These are phyloP conservation scores for Lolium rigidum DNA, from an alignment of 176 grass and related monocot genomes.

Conservation along the genomic window DNA sequence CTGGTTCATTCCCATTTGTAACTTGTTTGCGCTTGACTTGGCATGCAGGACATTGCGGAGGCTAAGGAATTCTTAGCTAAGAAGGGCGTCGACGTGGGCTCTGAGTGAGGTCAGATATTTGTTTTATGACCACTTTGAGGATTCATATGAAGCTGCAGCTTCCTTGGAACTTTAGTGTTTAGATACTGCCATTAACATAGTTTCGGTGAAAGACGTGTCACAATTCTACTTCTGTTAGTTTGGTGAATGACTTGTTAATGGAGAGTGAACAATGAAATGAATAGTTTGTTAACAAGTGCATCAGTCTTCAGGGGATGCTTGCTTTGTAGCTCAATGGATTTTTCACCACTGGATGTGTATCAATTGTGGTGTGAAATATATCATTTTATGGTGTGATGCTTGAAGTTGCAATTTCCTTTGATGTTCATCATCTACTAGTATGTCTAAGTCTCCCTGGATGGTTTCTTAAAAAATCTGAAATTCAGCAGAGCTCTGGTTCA, in stretches of 20 bases:
- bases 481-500: not conserved
- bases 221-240: constrained; percentile 1
- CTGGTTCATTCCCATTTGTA: not conserved
- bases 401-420: not conserved
- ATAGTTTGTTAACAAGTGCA: constrained; percentile 19
- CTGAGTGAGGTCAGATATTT: constrained; percentile 50
- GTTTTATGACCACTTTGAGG: not conserved
- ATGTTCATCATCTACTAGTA: no score
- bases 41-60: constrained; percentile 73
- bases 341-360: not conserved
- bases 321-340: not conserved
- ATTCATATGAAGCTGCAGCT: not conserved
- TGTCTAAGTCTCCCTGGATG: no score
- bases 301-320: not conserved
- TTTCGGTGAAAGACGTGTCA: constrained; percentile 15
- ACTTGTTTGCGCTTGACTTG: not conserved
- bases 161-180: not conserved
- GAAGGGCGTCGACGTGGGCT: constrained; percentile 65
- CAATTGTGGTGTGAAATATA: not conserved
- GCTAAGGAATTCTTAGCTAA: constrained; percentile 77
- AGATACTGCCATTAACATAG: constrained; percentile 13
- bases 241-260: not conserved
- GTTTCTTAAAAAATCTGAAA: not conserved
- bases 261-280: not conserved
- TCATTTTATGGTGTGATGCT: not conserved